Percentiles rank a stretch among this genome's conserved stretches.
phyloP scores from a whole-genome alignment of 805 yeast species.

The Saccharomyces paradoxus region DNA sequence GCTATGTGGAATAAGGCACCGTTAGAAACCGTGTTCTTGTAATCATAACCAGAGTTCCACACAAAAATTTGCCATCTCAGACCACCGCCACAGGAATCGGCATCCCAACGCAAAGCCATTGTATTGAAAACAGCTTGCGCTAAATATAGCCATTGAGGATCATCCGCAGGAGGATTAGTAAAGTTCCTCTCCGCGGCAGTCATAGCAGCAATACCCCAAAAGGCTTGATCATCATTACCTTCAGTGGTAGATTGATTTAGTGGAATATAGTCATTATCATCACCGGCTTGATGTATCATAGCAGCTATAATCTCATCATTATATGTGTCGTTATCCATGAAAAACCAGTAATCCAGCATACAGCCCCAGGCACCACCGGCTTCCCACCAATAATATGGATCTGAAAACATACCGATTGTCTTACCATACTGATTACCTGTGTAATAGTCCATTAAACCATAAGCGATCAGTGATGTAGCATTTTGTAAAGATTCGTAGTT shows the following conservation, averaged over 20 bases:
- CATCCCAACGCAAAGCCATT: slow-evolving; percentile 87
- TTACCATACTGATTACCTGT: slow-evolving; percentile 63
- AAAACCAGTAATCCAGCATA: slow-evolving; percentile 68
- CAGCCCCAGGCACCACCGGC: slow-evolving; percentile 95
- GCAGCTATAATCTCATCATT: slow-evolving; percentile 52
- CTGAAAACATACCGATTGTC: slow-evolving; percentile 75
- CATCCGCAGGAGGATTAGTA: slow-evolving; percentile 49
- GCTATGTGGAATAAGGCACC: slow-evolving; percentile 83
- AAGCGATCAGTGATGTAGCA: slow-evolving; percentile 53
- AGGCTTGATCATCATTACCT: slow-evolving; percentile 96
- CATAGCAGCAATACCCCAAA: slow-evolving; percentile 93
- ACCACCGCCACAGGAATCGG: slow-evolving; percentile 69
- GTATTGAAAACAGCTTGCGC: slow-evolving; percentile 88
- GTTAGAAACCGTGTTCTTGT: slow-evolving; percentile 85
- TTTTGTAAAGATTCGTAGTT: slow-evolving; percentile 29
- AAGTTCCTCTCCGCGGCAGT: slow-evolving; percentile 87
- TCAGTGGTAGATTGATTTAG: slow-evolving; percentile 82
- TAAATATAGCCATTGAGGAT: slow-evolving; percentile 70
- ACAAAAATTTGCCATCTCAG: slow-evolving; percentile 92
- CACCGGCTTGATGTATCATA: slow-evolving; percentile 65
- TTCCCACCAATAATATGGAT: slow-evolving; percentile 98
- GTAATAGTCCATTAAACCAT: slow-evolving; percentile 78
- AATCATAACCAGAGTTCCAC: slow-evolving; percentile 91
- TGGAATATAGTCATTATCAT: slow-evolving; percentile 73
- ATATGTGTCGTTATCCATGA: slow-evolving; percentile 62